Conservation (phyloP, 1,284 basidiomycete species). For the Anthracocystis setariae region DNA sequence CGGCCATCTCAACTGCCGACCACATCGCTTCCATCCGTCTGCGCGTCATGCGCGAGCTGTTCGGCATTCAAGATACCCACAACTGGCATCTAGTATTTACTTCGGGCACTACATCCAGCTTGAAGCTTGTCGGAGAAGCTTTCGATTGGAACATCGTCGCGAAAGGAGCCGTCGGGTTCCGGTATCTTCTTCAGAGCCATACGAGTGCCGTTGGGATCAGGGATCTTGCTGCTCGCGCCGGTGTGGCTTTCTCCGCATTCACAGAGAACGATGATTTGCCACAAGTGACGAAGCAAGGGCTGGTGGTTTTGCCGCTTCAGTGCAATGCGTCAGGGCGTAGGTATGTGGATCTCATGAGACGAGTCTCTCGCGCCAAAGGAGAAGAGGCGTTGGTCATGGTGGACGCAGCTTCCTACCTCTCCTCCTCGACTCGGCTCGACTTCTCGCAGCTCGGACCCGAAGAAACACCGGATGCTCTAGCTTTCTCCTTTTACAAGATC, state of each 20-base stretch:
- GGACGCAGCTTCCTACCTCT: slow-evolving; percentile 55
- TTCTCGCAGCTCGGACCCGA: slow-evolving; percentile 9
- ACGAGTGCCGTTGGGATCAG: slow-evolving; percentile 53
- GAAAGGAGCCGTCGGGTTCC: slow-evolving; percentile 11
- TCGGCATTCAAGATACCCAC: slow-evolving; percentile 47
- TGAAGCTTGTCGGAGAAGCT: slow-evolving; percentile 50
- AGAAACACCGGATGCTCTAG: slow-evolving; percentile 45
- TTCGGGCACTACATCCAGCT: slow-evolving; percentile 48
- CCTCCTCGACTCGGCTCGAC: slow-evolving; percentile 33
- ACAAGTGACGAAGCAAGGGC: background rate
- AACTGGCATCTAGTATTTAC: slow-evolving; percentile 57
- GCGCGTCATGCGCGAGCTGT: slow-evolving; percentile 59
- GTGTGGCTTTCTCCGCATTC: slow-evolving; percentile 7
- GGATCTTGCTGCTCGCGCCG: slow-evolving; percentile 29
- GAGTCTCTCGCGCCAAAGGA: slow-evolving; percentile 9
- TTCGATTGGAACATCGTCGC: slow-evolving; percentile 32
- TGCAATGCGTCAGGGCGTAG: slow-evolving; percentile 56
- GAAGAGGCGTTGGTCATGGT: slow-evolving; percentile 31
- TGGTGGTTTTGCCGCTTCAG: slow-evolving; percentile 51
- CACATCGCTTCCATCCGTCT: slow-evolving; percentile 50
- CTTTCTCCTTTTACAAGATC: slow-evolving; percentile 60
- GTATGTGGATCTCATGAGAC: slow-evolving; percentile 27
- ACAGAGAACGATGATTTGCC: slow-evolving; percentile 1
- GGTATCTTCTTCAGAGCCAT: slow-evolving; percentile 44
- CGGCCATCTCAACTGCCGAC: slow-evolving; percentile 48